Percentiles rank a stretch among this genome's conserved stretches.
Evolutionary conservation across 495 filamentous ascomycete genomes (phyloP).

Genomic region (Cercophora sp.): DNA sequence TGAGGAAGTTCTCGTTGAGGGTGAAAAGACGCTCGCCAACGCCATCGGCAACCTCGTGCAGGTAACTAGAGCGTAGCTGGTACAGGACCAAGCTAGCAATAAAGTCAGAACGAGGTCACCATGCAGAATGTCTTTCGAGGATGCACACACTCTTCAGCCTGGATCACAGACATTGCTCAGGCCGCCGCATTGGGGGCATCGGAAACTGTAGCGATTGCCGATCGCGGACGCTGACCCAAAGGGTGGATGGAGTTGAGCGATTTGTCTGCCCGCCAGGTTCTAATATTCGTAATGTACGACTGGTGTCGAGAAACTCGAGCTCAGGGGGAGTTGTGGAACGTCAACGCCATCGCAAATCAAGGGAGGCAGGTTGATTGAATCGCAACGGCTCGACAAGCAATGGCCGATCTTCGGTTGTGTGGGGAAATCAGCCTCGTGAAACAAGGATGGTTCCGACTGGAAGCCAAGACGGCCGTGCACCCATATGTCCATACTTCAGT

Average conservation of each 20-base stretch:
- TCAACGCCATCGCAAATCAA: no score
- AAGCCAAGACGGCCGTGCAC: no score
- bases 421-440: constrained; percentile 6
- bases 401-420: no score
- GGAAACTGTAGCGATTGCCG: no score
- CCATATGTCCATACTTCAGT: no score
- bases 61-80: constrained; percentile 86
- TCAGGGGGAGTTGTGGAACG: no score
- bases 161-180: constrained; percentile 77
- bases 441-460: constrained; percentile 1
- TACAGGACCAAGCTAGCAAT: constrained; percentile 77
- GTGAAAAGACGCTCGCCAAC: constrained; percentile 94
- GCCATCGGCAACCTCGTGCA: constrained; percentile 86
- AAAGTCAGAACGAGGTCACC: neutral
- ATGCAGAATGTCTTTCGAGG: neutral
- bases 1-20: constrained; percentile 83
- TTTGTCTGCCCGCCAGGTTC: no score
- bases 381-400: no score
- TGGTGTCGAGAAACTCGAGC: no score
- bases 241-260: neutral
- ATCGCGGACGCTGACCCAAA: no score
- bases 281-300: no score
- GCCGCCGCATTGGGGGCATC: neutral
- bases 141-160: constrained; percentile 85
- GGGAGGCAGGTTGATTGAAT: no score